phyloP scores from a whole-genome alignment of 345 rosid genomes.

The Sisymbrium irio region DNA sequence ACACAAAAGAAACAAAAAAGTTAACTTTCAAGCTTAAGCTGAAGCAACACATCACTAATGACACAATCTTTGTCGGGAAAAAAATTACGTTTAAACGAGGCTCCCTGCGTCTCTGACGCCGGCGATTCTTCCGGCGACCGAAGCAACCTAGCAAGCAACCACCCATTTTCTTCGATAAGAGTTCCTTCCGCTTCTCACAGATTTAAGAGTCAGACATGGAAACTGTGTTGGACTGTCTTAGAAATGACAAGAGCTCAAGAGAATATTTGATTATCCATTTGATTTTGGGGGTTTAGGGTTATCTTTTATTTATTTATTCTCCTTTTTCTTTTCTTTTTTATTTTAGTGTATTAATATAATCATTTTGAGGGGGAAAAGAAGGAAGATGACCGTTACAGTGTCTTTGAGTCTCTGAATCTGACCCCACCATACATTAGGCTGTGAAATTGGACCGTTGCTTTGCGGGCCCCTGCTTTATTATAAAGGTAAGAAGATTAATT shows the following conservation, averaged over 20 bases:
- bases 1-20: neutral
- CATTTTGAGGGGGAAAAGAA: conserved; percentile 8
- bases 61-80: neutral
- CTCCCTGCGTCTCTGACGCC: conserved; percentile 44
- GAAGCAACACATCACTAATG: no score
- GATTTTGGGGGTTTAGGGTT: neutral
- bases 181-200: conserved; percentile 1
- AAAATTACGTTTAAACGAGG: conserved; percentile 46
- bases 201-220: conserved; percentile 9
- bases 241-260: neutral
- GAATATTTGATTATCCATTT: conserved; percentile 23
- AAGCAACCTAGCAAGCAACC: conserved; percentile 89
- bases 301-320: conserved; percentile 5
- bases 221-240: conserved; percentile 21
- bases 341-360: neutral
- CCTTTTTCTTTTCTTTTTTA: neutral
- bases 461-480: neutral
- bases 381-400: conserved; percentile 56
- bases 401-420: neutral
- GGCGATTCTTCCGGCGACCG: conserved; percentile 69
- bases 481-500: neutral
- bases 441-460: conserved; percentile 28
- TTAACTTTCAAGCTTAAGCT: no score
- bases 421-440: conserved; percentile 7
- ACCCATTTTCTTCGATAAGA: no score